Evolutionary conservation across 148 eudicot genomes (phyloP), one percentile per base, ranked within the genome.

Genomic region (Rhododendron griersonianum): DNA sequence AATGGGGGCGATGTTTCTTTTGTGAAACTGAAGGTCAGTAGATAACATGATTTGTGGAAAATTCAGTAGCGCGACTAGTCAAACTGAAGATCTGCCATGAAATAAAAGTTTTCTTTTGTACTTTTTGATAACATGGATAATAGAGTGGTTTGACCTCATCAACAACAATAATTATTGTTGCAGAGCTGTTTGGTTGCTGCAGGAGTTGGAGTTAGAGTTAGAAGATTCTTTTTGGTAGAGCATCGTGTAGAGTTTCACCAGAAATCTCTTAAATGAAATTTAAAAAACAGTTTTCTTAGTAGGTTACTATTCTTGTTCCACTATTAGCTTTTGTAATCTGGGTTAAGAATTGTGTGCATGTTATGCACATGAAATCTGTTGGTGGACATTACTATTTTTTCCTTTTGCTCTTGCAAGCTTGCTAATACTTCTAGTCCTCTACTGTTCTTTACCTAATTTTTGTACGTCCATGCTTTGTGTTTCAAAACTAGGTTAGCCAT

Each of bases 11-110:
- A 30, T 86, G 90, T 88, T 87, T 86, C 88, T 76, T 73, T 79
- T 79, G 83, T 83, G 88, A 88, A 86, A 78, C 75, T 79, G 45
- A 83, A 88, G 90, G 92, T 91, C 88, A 91, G 92, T 91, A 67
- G 80, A 87, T 65, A 63, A 19, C 45, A 25, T 57, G 65, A 44
- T 80, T 81, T 35, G 5, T 67, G 57, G n/a, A 55, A 50, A 78
- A 61, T 51, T 35, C 73, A 71, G 69, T 18, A 59, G 7, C 51
- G 19, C 50, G 5, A 19, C 37, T 59, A 74, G 16, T 57, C 39
- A 45, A 45, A 28, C 65, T 77, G 47, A 35, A 57, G 71, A 41
- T 76, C 75, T 59, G 39, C 30, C 19, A 85, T n/a, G 2, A 41
- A 14, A 41, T 78, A 10, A 41, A 10, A 28, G 21, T 78, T 83